Evolutionary conservation across 2,329 filamentous ascomycete species (phyloP), one percentile per base, ranked within the genome.

Genomic region (Exophiala aquamarina): DNA sequence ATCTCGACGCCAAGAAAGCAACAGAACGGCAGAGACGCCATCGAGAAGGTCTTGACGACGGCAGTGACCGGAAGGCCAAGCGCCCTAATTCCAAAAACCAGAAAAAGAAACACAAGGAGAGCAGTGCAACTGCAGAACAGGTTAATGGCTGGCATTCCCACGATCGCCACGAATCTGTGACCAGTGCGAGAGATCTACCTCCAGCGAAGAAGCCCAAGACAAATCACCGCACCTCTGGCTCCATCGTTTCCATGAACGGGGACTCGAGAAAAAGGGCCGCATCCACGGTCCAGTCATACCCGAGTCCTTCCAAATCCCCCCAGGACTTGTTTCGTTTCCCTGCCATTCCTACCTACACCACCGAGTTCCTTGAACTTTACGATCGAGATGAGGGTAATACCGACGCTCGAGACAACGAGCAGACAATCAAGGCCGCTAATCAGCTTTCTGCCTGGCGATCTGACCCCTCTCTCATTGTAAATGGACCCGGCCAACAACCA

Each of bases 91-190:
- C 87, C 10, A 95, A 95, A 66, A 86, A 79, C 64, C 86, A 90
- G 63, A 95, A 91, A 74, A 96, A 94, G 75, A 95, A 91, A 69
- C 68, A 79, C 29, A 94, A 90, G 64, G 87, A 90, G 41, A 62
- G 65, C 20, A 63, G 66, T 8, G 70, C 69, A 20, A 82, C 83
- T 34, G 59, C 68, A 13, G 66, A 84, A 23, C 79, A 82, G 60
- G 70, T 82, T 41, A 91, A 90, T 63, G 86, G 86, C 41, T 82
- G 73, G 71, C 66, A 72, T 20, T 58, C 81, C 41, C 71, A 74
- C 33, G 73, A 78, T 46, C 77, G 80, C 51, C 73, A 76, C 48
- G 84, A 87, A 42, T 77, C 77, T 23, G 66, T 68, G 21, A 64
- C 69, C 44, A 70, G 61, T 59, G 70, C 74, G 26, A 70, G 74